phyloP scores from a whole-genome alignment of 2,329 filamentous ascomycete species.

The Xylaria sp. region DNA sequence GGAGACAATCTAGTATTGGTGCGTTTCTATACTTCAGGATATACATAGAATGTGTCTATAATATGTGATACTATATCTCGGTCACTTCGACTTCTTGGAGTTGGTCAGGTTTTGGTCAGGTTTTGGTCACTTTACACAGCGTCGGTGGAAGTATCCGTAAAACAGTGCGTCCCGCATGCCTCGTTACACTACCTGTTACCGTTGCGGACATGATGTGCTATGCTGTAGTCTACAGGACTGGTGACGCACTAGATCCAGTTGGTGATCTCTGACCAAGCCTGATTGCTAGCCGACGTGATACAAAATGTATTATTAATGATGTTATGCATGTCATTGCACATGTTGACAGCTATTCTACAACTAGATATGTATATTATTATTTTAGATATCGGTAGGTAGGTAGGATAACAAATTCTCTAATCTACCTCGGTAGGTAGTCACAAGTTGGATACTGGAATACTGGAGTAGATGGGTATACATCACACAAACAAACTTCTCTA shows the following conservation, averaged over 20 bases:
- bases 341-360: not conserved
- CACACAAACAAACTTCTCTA: too few relatives aligned
- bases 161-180: not conserved
- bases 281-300: not conserved
- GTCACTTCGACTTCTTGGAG: not conserved
- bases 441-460: too few relatives aligned
- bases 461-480: not conserved
- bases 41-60: too few relatives aligned
- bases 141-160: not conserved
- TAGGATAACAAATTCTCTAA: not conserved
- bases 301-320: too few relatives aligned
- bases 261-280: not conserved
- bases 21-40: too few relatives aligned
- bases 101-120: not conserved
- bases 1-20: too few relatives aligned
- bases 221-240: not conserved
- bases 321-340: not conserved
- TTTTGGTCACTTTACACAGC: not conserved
- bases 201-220: too few relatives aligned
- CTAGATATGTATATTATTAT: too few relatives aligned
- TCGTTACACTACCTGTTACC: not conserved
- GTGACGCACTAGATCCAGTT: not conserved
- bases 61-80: not conserved
- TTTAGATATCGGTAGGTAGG: not conserved
- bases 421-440: not conserved